Evolutionary conservation across 345 rosid species (phyloP), one percentile per base, ranked within the genome.

Genomic region (Erodium maritimum): DNA sequence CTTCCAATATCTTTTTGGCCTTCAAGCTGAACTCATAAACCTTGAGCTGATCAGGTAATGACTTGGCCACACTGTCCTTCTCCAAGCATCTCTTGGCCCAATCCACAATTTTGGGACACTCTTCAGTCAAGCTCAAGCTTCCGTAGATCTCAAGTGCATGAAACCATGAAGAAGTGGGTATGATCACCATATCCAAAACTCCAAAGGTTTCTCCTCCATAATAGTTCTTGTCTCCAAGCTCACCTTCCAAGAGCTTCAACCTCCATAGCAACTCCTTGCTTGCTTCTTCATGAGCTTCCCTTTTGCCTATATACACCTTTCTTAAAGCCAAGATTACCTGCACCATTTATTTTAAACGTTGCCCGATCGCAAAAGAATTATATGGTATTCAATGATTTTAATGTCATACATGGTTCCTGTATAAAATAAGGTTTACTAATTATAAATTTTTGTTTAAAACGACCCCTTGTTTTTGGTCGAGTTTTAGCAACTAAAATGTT

Each of bases 71-170:
- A 55, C 61, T 64, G 16, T 50, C 52, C 24, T 57, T 60, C 9
- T 56, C 54, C 63, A 54, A 19, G 61, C 76, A 67, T 34, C 72
- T 65, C 21, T 65, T 34, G 9, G 33, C 59, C 77, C 77, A 73
- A 10, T 23, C 56, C 56, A 61, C 25, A 6, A 73, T 45, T 73
- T 61, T 65, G 8, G 73, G 72, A 37, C 51, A 61, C 42, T 64
- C 64, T 5, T 34, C 67, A 52, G 5, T 58, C 13, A 72, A 23
- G 50, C 37, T 68, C 5, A 68, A 53, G 11, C 58, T 55, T 17
- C 63, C 76, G 1, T 8, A 8, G 5, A 0, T 54, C 67, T 50
- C 76, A 37, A 45, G 50, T 5, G 61, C 18, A 21, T 64, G 53
- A 50, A 54, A 72, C 51, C 45, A 64, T 57, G 57, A 21, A 29